Evolutionary conservation across 371 early-diverging fungal genomes (phyloP), one percentile per base, ranked within the genome.

Genomic region (Sporodiniella umbellata): DNA sequence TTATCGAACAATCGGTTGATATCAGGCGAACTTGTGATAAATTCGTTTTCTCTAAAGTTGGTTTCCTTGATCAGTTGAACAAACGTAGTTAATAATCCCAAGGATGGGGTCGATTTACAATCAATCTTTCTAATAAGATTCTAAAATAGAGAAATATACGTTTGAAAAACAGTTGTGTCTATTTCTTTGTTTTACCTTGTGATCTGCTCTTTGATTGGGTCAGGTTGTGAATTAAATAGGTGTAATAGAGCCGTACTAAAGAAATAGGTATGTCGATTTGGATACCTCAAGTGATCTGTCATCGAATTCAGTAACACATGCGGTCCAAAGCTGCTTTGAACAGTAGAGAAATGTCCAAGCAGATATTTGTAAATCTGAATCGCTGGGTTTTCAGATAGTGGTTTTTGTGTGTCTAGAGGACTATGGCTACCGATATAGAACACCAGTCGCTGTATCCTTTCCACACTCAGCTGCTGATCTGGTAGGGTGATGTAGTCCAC

Each of bases 101-200:
- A 40, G 98, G 98, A 72, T 95, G 95, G n/a, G 97, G 98, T 37
- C 96, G 77, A 73, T 93, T 93, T n/a, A 92, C 97, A 56, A 98
- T 90, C 43, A 96, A 72, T 35, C 98, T 84, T 68, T 98, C 98
- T 55, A 96, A 66, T 30, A 98, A 71, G 2, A 95, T 95, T 24
- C 95, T 66, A 31, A 4, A 40, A 15, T n/a, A n/a, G n/a, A n/a
- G n/a, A n/a, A n/a, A n/a, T n/a, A n/a, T n/a, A n/a, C n/a, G n/a
- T n/a, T n/a, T n/a, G n/a, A n/a, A n/a, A n/a, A n/a, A n/a, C n/a
- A n/a, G n/a, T n/a, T n/a, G n/a, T n/a, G n/a, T n/a, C n/a, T n/a
- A n/a, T n/a, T n/a, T n/a, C n/a, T n/a, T n/a, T n/a, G n/a, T n/a
- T n/a, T 50, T 53, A 61, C 66, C 74, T 72, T n/a, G 95, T 94